Percentiles rank a stretch among this genome's conserved stretches.
Conservation (phyloP, 2,329 filamentous ascomycete species). For the Neofusicoccum parvum region DNA sequence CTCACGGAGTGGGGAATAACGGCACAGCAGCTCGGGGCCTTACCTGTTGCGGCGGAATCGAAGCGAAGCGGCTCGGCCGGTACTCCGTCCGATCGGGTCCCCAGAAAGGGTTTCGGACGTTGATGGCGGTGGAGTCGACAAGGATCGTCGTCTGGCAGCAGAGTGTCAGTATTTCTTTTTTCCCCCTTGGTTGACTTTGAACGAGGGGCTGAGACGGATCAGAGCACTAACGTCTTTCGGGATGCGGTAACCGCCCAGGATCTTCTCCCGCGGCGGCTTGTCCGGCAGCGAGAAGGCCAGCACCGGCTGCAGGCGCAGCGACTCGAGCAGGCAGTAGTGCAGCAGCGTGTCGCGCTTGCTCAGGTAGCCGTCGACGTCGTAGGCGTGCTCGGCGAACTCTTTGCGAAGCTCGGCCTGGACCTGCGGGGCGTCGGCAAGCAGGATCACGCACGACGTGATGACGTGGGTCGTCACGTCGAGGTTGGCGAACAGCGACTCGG, state of each 20-base stretch:
- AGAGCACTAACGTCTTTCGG: slow-evolving; percentile 7
- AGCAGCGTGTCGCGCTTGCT: slow-evolving; percentile 15
- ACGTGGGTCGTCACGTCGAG: slow-evolving; percentile 21
- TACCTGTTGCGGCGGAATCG: slow-evolving; percentile 18
- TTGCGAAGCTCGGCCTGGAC: slow-evolving; percentile 16
- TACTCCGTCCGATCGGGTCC: slow-evolving; percentile 11
- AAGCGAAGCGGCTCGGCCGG: slow-evolving; percentile 13
- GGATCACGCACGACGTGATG: neutral
- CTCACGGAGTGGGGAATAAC: neutral
- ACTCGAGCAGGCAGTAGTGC: slow-evolving; percentile 18
- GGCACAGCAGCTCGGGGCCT: neutral
- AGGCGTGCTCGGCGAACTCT: neutral
- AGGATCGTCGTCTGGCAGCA: slow-evolving; percentile 17
- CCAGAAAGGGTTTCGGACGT: slow-evolving; percentile 23
- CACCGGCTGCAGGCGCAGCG: slow-evolving; percentile 21
- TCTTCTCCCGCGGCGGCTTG: slow-evolving; percentile 8
- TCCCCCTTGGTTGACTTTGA: neutral
- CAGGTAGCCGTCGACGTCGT: neutral
- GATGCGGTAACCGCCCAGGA: slow-evolving; percentile 12
- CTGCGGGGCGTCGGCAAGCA: slow-evolving; percentile 15
- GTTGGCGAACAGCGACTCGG: slow-evolving; percentile 20
- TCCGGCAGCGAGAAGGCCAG: slow-evolving; percentile 14
- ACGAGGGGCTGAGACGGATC: neutral
- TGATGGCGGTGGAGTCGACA: slow-evolving; percentile 18
- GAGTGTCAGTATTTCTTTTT: too few species aligned